A percentile compares a stretch with the other conserved stretches of the same genome.
Evolutionary conservation across 176 grass and related monocot species (phyloP).

Genomic region (Bothriochloa decipiens): DNA sequence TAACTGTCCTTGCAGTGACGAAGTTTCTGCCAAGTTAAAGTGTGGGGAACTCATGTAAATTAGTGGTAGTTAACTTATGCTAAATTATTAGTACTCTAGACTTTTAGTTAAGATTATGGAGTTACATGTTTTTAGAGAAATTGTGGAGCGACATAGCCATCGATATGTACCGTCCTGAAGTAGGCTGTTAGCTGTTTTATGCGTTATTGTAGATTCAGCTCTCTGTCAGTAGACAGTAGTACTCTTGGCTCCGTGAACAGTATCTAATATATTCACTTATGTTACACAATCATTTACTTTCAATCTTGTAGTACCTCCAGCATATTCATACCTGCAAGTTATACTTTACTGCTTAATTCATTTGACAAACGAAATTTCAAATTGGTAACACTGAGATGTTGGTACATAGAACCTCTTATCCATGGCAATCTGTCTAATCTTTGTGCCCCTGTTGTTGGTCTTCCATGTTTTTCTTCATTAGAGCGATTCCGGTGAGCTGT

Average conservation of each 20-base stretch:
- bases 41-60: neutral
- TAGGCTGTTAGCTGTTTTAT: neutral
- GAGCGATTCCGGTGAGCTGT: neutral
- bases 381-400: neutral
- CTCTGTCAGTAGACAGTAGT: neutral
- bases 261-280: neutral
- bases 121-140: neutral
- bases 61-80: neutral
- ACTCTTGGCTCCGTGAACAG: neutral
- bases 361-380: neutral
- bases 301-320: neutral
- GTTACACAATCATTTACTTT: neutral
- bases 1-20: neutral
- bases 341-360: neutral
- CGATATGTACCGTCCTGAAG: neutral
- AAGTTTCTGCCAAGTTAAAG: neutral
- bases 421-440: neutral
- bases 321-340: neutral
- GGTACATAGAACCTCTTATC: neutral
- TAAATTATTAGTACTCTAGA: neutral
- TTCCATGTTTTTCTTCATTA: neutral
- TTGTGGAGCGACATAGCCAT: neutral
- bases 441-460: neutral
- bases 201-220: neutral
- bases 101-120: neutral